Evolutionary conservation across 345 rosid species (phyloP).

Genomic region (Camelina laxa): DNA sequence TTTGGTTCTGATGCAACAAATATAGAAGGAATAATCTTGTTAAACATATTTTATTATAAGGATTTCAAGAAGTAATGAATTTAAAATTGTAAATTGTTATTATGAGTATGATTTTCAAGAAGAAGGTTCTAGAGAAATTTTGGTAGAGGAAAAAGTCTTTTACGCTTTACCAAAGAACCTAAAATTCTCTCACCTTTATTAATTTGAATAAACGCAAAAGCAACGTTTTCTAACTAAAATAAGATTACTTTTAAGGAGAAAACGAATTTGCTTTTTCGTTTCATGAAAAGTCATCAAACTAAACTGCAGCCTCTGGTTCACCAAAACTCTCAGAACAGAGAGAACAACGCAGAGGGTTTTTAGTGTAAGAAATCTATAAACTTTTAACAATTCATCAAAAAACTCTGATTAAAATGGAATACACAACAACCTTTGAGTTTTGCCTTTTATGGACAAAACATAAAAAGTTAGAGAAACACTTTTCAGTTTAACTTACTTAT

Average conservation of each 20-base stretch:
- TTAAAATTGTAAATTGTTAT: not conserved
- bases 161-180: slow-evolving; percentile 21
- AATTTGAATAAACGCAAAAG: slow-evolving; percentile 10
- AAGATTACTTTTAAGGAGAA: slow-evolving; percentile 21
- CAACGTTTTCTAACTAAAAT: not conserved
- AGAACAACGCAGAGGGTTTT: not conserved
- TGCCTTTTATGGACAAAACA: slow-evolving; percentile 2
- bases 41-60: not conserved
- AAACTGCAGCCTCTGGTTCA: slow-evolving; percentile 7
- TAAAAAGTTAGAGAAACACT: not conserved
- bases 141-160: slow-evolving; percentile 25
- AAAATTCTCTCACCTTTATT: slow-evolving; percentile 25
- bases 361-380: not conserved
- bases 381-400: slow-evolving; percentile 1
- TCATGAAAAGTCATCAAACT: slow-evolving; percentile 34
- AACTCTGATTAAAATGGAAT: not conserved
- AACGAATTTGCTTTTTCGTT: slow-evolving; percentile 29
- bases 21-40: not conserved
- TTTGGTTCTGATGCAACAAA: slow-evolving; percentile 26
- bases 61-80: not conserved
- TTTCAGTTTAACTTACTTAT: not conserved
- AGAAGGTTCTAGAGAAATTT: slow-evolving; percentile 30
- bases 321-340: not conserved
- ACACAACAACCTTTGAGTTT: slow-evolving; percentile 1
- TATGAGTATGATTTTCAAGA: slow-evolving; percentile 12